These are phyloP conservation scores for Myriosclerotinia curreyana DNA, from an alignment of 2,329 filamentous ascomycete genomes.

Conservation along the genomic window DNA sequence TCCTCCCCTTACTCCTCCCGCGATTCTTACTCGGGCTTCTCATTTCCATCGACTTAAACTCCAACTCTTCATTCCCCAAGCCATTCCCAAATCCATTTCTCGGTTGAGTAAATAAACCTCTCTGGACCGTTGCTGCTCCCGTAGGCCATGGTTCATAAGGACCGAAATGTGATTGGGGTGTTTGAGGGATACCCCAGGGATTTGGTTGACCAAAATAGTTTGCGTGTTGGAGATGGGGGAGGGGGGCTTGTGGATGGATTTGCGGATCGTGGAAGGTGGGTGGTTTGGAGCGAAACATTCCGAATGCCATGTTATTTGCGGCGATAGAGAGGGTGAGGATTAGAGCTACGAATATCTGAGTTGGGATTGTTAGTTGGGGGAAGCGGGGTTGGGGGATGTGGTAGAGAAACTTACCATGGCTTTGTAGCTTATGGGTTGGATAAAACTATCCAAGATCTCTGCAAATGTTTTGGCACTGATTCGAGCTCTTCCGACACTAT, in stretches of 20 bases:
- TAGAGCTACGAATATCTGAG: conserved; percentile 51
- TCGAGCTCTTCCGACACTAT: conserved; percentile 72
- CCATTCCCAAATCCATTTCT: conserved; percentile 4
- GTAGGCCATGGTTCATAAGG: conserved; percentile 29
- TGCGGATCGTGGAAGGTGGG: conserved; percentile 30
- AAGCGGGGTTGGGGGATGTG: too few species aligned
- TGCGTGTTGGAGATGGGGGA: conserved; percentile 27
- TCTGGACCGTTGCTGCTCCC: background rate
- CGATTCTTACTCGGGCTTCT: conserved; percentile 36
- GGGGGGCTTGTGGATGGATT: conserved; percentile 32
- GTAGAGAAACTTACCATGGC: conserved; percentile 55
- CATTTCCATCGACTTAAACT: background rate
- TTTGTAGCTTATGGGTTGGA: conserved; percentile 87
- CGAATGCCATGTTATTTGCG: conserved; percentile 51
- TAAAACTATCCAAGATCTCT: conserved; percentile 89
- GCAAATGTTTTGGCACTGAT: conserved; percentile 86
- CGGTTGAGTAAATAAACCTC: conserved; percentile 1
- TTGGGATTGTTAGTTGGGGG: background rate
- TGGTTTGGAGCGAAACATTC: conserved; percentile 36
- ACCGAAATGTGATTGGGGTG: conserved; percentile 20
- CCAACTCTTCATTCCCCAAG: background rate
- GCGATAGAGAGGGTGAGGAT: conserved; percentile 49
- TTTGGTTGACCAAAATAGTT: conserved; percentile 13
- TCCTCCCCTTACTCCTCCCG: conserved; percentile 27
- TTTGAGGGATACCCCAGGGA: conserved; percentile 30